A percentile compares a stretch with the other conserved stretches of the same genome.
phyloP scores from a whole-genome alignment of 306 rosid genomes.

The Clitoria ternatea region DNA sequence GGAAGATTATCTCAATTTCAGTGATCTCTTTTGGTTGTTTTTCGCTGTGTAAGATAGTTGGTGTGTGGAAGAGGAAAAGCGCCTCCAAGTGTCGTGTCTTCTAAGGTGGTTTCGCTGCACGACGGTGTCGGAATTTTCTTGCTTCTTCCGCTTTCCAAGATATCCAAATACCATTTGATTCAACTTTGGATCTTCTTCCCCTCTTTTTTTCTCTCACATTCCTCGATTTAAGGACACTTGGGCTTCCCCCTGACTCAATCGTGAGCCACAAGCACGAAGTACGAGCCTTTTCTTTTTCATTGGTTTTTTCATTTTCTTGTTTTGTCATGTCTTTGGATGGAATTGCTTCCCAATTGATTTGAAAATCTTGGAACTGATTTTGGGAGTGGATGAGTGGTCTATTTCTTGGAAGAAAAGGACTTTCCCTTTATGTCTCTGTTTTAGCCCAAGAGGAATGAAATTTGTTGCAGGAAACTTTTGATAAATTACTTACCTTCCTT shows the following conservation, averaged over 20 bases:
- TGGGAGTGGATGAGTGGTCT: too few species aligned
- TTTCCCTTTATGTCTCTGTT: constrained; percentile 8
- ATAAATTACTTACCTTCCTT: neutral
- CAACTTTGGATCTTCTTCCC: constrained; percentile 18
- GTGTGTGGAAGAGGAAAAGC: constrained; percentile 26
- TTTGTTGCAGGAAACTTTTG: neutral
- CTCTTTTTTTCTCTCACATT: neutral
- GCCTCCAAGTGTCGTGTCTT: constrained; percentile 27
- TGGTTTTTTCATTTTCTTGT: neutral
- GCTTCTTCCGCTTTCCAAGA: constrained; percentile 24
- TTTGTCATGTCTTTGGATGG: neutral
- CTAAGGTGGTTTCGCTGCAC: constrained; percentile 19
- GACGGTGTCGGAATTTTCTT: constrained; percentile 21
- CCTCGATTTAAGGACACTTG: neutral
- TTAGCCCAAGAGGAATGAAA: neutral
- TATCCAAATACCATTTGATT: constrained; percentile 20
- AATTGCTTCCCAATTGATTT: neutral
- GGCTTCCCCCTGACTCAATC: neutral
- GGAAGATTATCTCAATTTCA: constrained; percentile 1
- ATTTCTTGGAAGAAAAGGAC: neutral
- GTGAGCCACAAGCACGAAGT: constrained; percentile 16
- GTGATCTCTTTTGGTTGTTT: constrained; percentile 2
- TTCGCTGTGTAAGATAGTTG: neutral
- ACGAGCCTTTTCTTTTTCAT: neutral
- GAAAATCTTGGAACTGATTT: neutral